A percentile compares a stretch with the other conserved stretches of the same genome.
Conservation (phyloP, 805 yeast species). For the Ogataea thermomethanolica region DNA sequence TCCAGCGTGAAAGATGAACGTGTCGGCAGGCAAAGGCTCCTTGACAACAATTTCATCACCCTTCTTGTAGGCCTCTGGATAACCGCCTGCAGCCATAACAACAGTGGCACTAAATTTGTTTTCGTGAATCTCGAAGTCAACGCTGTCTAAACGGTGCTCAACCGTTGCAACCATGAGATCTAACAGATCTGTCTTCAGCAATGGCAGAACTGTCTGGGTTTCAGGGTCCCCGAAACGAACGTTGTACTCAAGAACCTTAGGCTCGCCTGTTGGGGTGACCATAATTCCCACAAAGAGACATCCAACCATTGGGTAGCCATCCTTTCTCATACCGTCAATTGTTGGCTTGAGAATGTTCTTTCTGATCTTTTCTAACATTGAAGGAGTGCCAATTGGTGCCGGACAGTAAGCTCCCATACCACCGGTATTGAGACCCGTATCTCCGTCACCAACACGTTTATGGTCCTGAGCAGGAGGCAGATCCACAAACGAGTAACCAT, state of each 20-base stretch:
- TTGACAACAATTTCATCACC: constrained; percentile 76
- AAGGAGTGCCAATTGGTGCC: constrained; percentile 88
- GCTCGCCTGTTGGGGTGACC: constrained; percentile 75
- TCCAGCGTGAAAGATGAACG: constrained; percentile 94
- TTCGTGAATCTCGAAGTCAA: constrained; percentile 50
- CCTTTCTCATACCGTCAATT: constrained; percentile 92
- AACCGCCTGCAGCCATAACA: constrained; percentile 95
- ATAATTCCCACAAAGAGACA: constrained; percentile 93
- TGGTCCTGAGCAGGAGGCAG: constrained; percentile 99
- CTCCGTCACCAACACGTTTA: constrained; percentile 91
- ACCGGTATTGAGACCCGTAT: constrained; percentile 93
- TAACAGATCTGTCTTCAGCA: constrained; percentile 87
- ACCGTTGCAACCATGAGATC: constrained; percentile 91
- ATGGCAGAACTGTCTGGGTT: constrained; percentile 92
- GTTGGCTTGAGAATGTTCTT: constrained; percentile 81
- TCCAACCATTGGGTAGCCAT: constrained; percentile 94
- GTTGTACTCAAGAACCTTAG: constrained; percentile 93
- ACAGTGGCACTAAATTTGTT: constrained; percentile 82
- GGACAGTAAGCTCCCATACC: constrained; percentile 99
- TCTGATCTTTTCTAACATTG: constrained; percentile 66
- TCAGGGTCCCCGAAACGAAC: constrained; percentile 99
- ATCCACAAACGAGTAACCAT: constrained; percentile 87
- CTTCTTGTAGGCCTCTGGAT: constrained; percentile 82
- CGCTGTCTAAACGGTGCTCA: constrained; percentile 88
- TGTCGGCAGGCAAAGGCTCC: constrained; percentile 46